Conservation (phyloP, 2,329 filamentous ascomycete species). For the Colletotrichum salicis region DNA sequence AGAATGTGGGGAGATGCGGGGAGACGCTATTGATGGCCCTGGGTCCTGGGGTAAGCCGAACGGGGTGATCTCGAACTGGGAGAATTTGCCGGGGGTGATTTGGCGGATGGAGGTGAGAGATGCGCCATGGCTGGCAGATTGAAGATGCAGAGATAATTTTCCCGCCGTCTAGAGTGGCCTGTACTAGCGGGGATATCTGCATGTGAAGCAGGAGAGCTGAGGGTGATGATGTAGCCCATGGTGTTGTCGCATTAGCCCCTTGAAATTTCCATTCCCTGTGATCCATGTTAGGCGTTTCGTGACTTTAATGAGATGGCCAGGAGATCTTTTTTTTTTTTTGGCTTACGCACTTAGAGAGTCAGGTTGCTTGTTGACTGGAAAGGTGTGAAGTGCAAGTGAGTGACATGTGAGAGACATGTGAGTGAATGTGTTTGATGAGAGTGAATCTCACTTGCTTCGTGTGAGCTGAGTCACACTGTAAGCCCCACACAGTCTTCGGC, state of each 20-base stretch:
- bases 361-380: background rate
- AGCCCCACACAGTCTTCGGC: background rate
- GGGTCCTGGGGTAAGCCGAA: background rate
- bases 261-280: background rate
- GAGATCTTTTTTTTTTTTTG: background rate
- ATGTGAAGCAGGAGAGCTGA: background rate
- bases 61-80: conserved; percentile 13
- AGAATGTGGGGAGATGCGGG: conserved; percentile 33
- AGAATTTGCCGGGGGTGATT: conserved; percentile 5
- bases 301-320: background rate
- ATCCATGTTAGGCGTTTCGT: background rate
- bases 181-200: background rate
- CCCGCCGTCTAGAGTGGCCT: background rate
- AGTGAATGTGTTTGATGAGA: background rate
- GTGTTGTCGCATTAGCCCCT: background rate
- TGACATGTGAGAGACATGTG: background rate
- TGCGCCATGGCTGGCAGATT: background rate
- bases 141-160: background rate
- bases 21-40: conserved; percentile 8
- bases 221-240: background rate
- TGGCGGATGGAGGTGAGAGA: background rate
- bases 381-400: background rate
- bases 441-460: background rate
- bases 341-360: background rate
- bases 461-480: background rate